phyloP scores from a whole-genome alignment of 1,139 yeast genomes.

The Magnusiomyces clavatus region DNA sequence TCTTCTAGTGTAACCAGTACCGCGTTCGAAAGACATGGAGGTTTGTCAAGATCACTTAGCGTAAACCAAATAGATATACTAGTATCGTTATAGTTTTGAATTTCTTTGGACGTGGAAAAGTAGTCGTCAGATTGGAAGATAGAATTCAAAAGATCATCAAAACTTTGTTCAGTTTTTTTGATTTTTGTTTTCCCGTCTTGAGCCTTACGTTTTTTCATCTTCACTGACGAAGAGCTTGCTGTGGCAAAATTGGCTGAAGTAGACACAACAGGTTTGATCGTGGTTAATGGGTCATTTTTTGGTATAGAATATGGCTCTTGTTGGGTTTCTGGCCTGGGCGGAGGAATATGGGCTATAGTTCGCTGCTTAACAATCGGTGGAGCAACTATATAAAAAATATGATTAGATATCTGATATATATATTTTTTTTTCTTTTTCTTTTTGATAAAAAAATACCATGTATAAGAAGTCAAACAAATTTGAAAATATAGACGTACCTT shows the following conservation, averaged over 20 bases:
- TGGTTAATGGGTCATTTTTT: constrained; percentile 11
- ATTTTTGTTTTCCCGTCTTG: constrained; percentile 11
- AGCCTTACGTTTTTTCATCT: background rate
- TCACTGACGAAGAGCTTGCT: background rate
- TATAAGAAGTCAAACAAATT: no score
- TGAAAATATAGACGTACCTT: constrained; percentile 4
- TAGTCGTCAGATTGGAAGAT: constrained; percentile 22
- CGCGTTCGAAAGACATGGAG: constrained; percentile 17
- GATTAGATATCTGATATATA: no score
- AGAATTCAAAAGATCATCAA: constrained; percentile 15
- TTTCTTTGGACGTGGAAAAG: no score
- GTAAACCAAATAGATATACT: constrained; percentile 9
- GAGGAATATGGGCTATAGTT: constrained; percentile 10
- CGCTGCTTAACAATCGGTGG: constrained; percentile 7
- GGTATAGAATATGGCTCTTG: constrained; percentile 11
- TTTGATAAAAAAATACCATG: no score
- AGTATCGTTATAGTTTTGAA: no score
- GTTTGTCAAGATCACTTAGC: constrained; percentile 10
- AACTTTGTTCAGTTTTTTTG: constrained; percentile 10
- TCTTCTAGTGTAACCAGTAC: constrained; percentile 16
- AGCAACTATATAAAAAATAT: constrained; percentile 7
- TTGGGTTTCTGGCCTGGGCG: constrained; percentile 4
- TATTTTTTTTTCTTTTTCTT: no score
- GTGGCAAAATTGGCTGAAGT: constrained; percentile 1
- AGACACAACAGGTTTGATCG: constrained; percentile 7